A percentile compares a stretch with the other conserved stretches of the same genome.
Evolutionary conservation across 495 filamentous ascomycete genomes (phyloP).

Genomic region (Lasiosphaeris hirsuta): DNA sequence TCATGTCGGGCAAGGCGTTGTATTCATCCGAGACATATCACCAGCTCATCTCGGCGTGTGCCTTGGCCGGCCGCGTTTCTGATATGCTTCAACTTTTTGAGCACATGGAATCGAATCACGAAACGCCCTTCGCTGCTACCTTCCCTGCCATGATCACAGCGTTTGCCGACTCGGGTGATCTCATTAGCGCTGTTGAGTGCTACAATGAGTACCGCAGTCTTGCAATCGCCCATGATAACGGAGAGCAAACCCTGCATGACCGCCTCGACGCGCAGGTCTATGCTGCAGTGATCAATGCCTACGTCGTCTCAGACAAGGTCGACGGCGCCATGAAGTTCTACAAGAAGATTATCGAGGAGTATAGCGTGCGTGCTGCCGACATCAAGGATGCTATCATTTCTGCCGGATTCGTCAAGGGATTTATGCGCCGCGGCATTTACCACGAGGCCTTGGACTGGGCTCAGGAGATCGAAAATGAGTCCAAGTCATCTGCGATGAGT

Average conservation of each 20-base stretch:
- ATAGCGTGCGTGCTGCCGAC: conserved; percentile 47
- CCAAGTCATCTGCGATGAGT: conserved; percentile 36
- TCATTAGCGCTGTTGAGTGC: conserved; percentile 86
- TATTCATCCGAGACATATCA: conserved; percentile 69
- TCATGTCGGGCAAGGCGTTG: conserved; percentile 55
- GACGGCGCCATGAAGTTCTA: conserved; percentile 80
- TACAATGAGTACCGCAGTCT: conserved; percentile 90
- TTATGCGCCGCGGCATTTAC: conserved; percentile 60
- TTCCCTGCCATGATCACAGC: conserved; percentile 91
- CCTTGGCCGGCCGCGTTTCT: conserved; percentile 67
- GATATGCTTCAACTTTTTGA: conserved; percentile 87
- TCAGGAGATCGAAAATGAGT: conserved; percentile 44
- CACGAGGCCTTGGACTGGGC: conserved; percentile 64
- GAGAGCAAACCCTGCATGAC: conserved; percentile 63
- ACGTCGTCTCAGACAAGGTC: conserved; percentile 71
- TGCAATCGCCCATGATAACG: conserved; percentile 75
- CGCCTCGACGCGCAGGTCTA: conserved; percentile 83
- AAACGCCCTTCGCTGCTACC: conserved; percentile 70
- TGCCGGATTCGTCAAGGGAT: conserved; percentile 70
- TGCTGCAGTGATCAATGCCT: conserved; percentile 81
- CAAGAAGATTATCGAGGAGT: conserved; percentile 65
- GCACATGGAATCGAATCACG: conserved; percentile 77
- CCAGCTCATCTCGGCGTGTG: conserved; percentile 78
- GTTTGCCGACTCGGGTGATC: conserved; percentile 75
- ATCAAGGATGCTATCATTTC: conserved; percentile 68